Percentiles rank a stretch among this genome's conserved stretches.
phyloP scores from a whole-genome alignment of 129 eudicot genomes.

The carrot (Daucus carota) region DH1_v3.0 NC_030385.2:831001-831500 shows the following conservation, averaged over 20 bases:
- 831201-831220: slow-evolving; percentile 27
- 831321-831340: slow-evolving; percentile 29
- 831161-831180: slow-evolving; percentile 28
- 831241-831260: slow-evolving; percentile 24
- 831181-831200: slow-evolving; percentile 33
- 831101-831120: slow-evolving; percentile 99
- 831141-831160: slow-evolving; percentile 72
- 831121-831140: slow-evolving; percentile 84
- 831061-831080: slow-evolving; percentile 97
- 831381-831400: slow-evolving; percentile 70
- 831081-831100: slow-evolving; percentile 93
- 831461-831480: background rate
- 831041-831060: slow-evolving; percentile 75
- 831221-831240: slow-evolving; percentile 29
- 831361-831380: slow-evolving; percentile 55
- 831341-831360: slow-evolving; percentile 41
- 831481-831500: slow-evolving; percentile 1
- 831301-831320: slow-evolving; percentile 48
- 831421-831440: slow-evolving; percentile 71
- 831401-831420: slow-evolving; percentile 46
- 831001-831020: slow-evolving; percentile 50
- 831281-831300: slow-evolving; percentile 30
- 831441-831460: slow-evolving; percentile 20
- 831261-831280: slow-evolving; percentile 19
- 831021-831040: slow-evolving; percentile 42